Conservation (phyloP, 257 asterid species). For the Jacaranda mimosifolia region DNA sequence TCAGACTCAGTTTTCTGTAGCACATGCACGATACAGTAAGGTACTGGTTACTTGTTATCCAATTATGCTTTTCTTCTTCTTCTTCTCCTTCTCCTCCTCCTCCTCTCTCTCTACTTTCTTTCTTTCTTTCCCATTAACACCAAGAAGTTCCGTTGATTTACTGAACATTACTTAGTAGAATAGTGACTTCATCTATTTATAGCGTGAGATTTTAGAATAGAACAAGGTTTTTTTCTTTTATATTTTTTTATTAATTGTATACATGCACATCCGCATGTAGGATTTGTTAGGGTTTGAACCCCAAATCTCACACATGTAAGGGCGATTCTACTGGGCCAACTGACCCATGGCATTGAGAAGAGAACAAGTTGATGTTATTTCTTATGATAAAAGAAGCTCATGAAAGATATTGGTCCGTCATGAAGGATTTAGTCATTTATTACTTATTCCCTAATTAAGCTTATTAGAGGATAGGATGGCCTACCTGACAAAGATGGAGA, state of each 20-base stretch:
- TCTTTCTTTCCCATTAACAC: not conserved
- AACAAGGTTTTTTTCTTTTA: too few relatives aligned
- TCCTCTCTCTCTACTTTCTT: too few relatives aligned
- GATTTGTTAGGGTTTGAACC: too few relatives aligned
- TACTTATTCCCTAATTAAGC: not conserved
- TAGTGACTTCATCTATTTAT: constrained; percentile 17
- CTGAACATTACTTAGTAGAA: not conserved
- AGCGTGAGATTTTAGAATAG: too few relatives aligned
- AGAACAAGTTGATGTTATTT: not conserved
- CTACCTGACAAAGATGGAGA: not conserved
- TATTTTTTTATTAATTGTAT: too few relatives aligned
- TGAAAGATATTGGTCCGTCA: not conserved
- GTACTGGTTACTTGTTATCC: constrained; percentile 39
- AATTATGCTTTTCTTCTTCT: not conserved
- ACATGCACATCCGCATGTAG: too few relatives aligned
- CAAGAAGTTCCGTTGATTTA: not conserved
- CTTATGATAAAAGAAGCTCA: not conserved
- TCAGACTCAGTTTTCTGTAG: constrained; percentile 76
- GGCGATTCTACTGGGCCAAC: too few relatives aligned
- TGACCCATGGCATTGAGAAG: not conserved
- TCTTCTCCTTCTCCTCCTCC: not conserved
- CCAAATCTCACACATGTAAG: too few relatives aligned
- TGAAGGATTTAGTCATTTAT: not conserved
- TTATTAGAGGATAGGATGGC: not conserved
- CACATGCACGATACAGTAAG: constrained; percentile 87